Base-by-base conservation (phyloP, 345 rosid species). In the Erysimum cheiranthoides region DNA sequence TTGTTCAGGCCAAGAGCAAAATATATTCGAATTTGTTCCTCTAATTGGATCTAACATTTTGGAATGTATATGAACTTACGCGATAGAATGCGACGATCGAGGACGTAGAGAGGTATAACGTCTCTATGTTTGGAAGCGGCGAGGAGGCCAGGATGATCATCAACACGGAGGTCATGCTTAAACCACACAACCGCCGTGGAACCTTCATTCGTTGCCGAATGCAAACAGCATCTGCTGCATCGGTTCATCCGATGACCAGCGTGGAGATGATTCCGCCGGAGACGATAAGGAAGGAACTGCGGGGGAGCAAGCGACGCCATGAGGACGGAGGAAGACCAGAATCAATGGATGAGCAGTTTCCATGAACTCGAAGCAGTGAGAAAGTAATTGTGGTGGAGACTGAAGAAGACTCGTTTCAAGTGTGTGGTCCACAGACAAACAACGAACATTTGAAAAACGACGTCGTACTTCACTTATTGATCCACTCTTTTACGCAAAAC, bases 141-240 rank as follows among this genome's bases (percentile, higher is more conserved):
- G 68, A 84, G 74, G 72, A 93, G 85, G 10, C 91, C 98, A 58
- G 88, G 93, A 70, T 93, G 97, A 71, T 93, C 97, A 56, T 91
- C 89, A 68, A 89, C 66, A 74, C 96, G 97, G 45, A 91, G 91
- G 60, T 93, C 98, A 66, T 93, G 97, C 81, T 93, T 93, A 81
- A 87, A 91, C 98, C 98, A 93, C 70, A 91, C 74, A 76, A 91
- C 78, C 54, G 91, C 94, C 34, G 85, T 73, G 62, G 84, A 86
- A 71, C n/a, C 12, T 31, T 76, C 78, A 12, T 38, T 18, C 10
- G 80, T 43, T 13, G 56, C 39, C 11, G 77, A 39, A 16, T 73
- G 71, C 14, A 43, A 59, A 53, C 78, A 68, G 53, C 85, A 80
- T 34, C 25, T 49, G 80, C 34, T 46, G 78, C 56, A 68, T 27